Base-by-base conservation (phyloP, 2,329 filamentous ascomycete genomes). In the Trichoderma hamatum region DNA sequence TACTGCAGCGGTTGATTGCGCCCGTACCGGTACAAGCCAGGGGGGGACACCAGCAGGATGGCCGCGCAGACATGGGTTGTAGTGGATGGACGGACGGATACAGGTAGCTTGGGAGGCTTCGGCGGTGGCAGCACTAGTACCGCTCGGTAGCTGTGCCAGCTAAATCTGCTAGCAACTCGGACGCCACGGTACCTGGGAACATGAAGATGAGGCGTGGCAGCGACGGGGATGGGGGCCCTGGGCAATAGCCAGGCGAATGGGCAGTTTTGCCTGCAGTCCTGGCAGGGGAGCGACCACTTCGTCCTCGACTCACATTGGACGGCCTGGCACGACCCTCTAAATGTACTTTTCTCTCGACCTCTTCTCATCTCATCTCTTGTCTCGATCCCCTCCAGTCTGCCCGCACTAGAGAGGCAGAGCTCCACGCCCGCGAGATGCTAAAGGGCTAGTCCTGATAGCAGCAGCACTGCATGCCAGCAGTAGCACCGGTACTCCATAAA, bases 241-340 rank as follows among this genome's bases (percentile, higher is more conserved):
- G 65, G 30, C 58, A 67, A 28, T 26, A 28, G 14, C 34, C 36
- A 54, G 19, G 49, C 49, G 28, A 56, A 65, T 54, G 55, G 32
- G 32, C 21, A 36, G 11, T 14, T 63, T 52, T 39, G 43, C 26
- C 39, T 43, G 39, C 34, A 5, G 52, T 28, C 65, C 52, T 49
- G 52, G 65, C 51, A 52, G 56, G 55, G 65, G 54, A 66, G 52
- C 26, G 28, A 39, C 51, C 39, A n/a, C 5, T 46, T 19, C 52
- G 21, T 39, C 63, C 59, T 43, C 59, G 63, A 66, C 63, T 66
- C 54, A 54, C 63, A 66, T 66, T 39, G 46, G 24, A 24, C 58
- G 49, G 63, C 54, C 51, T 51, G 63, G 54, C 55, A 39, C 26
- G 63, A 66, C 39, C 51, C 52, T 66, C 49, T 58, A n/a, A n/a